phyloP scores from a whole-genome alignment of 768 basidiomycete genomes.

The Naganishia vishniacii region DNA sequence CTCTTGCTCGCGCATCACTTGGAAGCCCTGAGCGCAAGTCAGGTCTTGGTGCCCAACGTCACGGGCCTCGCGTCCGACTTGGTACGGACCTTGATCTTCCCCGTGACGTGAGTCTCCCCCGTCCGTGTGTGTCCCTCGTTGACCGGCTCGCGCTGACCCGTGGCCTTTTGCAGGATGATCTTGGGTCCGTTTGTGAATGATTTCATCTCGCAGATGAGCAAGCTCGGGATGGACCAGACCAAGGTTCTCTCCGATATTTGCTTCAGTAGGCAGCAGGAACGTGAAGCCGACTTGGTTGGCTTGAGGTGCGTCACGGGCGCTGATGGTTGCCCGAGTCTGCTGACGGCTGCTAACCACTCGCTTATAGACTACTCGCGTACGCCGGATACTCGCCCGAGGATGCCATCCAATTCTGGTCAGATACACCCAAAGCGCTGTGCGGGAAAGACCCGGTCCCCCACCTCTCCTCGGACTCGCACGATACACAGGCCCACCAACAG shows the following conservation, averaged over 20 bases:
- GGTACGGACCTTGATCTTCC: constrained; percentile 72
- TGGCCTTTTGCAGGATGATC: constrained; percentile 43
- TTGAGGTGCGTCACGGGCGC: constrained; percentile 56
- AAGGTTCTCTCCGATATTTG: constrained; percentile 59
- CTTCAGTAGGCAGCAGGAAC: constrained; percentile 74
- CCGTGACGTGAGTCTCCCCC: constrained; percentile 65
- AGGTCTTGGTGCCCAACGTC: constrained; percentile 73
- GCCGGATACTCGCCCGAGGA: constrained; percentile 82
- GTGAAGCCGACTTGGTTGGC: constrained; percentile 87
- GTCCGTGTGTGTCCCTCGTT: constrained; percentile 29
- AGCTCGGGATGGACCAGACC: constrained; percentile 58
- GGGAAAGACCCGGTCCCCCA: constrained; percentile 36
- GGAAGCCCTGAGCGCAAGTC: constrained; percentile 78
- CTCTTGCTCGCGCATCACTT: constrained; percentile 84
- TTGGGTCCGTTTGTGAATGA: constrained; percentile 94
- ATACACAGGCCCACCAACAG: constrained; percentile 16
- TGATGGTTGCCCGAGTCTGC: neutral
- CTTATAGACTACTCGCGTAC: constrained; percentile 74
- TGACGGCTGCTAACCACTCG: constrained; percentile 7
- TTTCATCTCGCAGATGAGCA: constrained; percentile 74
- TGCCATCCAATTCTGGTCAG: constrained; percentile 78
- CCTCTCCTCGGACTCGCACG: constrained; percentile 2
- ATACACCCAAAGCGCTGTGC: constrained; percentile 21
- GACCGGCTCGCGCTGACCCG: constrained; percentile 31
- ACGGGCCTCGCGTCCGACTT: constrained; percentile 72